These are phyloP conservation scores for Brassica cretica DNA, from an alignment of 345 rosid species.

Conservation along the genomic window DNA sequence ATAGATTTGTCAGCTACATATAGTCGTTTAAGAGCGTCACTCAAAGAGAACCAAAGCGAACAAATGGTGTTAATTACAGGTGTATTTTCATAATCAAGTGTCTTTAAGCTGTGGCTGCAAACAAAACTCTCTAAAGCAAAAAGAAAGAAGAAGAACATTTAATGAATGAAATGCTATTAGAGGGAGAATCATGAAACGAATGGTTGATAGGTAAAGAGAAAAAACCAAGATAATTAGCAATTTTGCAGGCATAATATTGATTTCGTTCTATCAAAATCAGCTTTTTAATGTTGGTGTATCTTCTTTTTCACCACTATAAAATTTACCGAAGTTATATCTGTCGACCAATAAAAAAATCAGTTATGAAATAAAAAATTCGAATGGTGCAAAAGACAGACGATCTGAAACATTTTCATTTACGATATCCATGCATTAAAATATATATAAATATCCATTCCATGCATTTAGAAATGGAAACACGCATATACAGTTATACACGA, in stretches of 20 bases:
- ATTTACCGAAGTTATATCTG: not conserved
- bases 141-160: not conserved
- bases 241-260: not conserved
- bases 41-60: not conserved
- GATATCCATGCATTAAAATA: not conserved
- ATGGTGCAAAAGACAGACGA: not conserved
- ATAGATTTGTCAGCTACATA: not conserved
- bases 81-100: not conserved
- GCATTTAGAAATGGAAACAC: not conserved
- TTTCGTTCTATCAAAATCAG: not conserved
- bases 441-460: not conserved
- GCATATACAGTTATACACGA: not conserved
- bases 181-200: conserved; percentile 11
- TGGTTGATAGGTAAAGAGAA: conserved; percentile 19
- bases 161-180: not conserved
- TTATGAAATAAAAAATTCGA: not conserved
- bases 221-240: not conserved
- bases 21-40: not conserved
- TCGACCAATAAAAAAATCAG: not conserved
- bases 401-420: not conserved
- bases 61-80: not conserved
- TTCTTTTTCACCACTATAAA: not conserved
- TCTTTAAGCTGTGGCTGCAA: not conserved
- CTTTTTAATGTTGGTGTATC: not conserved
- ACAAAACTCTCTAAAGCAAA: conserved; percentile 5